Evolutionary conservation across 805 yeast genomes (phyloP), one percentile per base, ranked within the genome.

Genomic region (Komagataella kurtzmanii): DNA sequence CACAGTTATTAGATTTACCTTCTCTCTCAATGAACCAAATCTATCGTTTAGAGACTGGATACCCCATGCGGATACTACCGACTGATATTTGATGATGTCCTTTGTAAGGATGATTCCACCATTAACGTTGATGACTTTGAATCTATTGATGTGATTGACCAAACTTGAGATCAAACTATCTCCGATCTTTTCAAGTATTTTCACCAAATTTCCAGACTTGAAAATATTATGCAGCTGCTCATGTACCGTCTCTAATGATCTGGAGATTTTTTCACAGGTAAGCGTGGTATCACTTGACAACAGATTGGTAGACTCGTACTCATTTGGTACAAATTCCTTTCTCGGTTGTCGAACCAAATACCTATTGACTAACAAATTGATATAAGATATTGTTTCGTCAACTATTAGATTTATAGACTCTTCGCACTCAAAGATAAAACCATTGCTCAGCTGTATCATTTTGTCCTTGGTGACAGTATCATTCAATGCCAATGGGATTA

Each of bases 51-150:
- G 66, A 46, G 76, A 80, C 2, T 75, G 73, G 14, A 85, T 71
- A 8, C 50, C 54, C 6, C 72, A 88, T 46, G 73, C 73, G 52
- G 82, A 88, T 46, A 85, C 74, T 12, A 77, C 72, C 14, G 77
- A 72, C 63, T 88, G 91, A 60, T 83, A 87, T 48, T 85, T 77
- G 44, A 85, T 84, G 6, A 86, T 80, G 65, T 90, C 97, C 59
- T 83, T 85, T 0, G 95, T 86, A 12, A 88, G 76, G 12, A 85
- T 79, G 54, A 83, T 73, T 30, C 96, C 96, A 51, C 97, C 98
- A 6, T 81, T 78, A 1, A 88, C 80, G 58, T 80, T 85, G 56
- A 90, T 87, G 10, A 30, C 40, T 45, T 78, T 80, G 62, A 79
- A 86, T 59, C 81, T 85, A 54, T 81, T 81, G 63, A 83, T 83